Conservation (phyloP, 2,329 filamentous ascomycete genomes). For the Hypomyces rosellus region DNA sequence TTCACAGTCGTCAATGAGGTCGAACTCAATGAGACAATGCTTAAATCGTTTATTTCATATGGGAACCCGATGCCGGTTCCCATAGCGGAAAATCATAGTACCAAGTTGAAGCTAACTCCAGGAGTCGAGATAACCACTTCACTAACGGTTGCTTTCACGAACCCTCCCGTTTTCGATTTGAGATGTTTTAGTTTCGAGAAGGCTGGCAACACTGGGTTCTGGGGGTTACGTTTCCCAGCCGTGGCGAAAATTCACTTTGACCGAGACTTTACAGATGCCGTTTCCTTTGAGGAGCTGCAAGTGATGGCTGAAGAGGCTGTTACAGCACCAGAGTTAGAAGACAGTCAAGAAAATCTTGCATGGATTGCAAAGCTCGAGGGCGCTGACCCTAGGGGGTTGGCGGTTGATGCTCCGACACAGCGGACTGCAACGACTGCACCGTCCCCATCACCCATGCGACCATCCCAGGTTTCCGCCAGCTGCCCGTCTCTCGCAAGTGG, state of each 20-base stretch:
- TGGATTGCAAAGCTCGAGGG: constrained; percentile 58
- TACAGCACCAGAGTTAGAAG: constrained; percentile 41
- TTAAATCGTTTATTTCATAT: constrained; percentile 44
- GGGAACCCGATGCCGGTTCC: constrained; percentile 38
- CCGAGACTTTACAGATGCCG: constrained; percentile 59
- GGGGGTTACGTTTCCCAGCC: constrained; percentile 68
- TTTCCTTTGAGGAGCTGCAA: constrained; percentile 66
- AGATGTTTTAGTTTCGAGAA: constrained; percentile 76
- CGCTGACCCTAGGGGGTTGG: constrained; percentile 40
- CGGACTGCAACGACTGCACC: constrained; percentile 33
- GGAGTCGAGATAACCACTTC: constrained; percentile 35
- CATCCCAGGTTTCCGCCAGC: constrained; percentile 19
- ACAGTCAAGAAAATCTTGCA: constrained; percentile 53
- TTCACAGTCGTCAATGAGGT: constrained; percentile 64
- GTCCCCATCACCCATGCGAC: constrained; percentile 27
- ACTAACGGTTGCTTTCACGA: constrained; percentile 53
- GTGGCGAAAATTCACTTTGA: constrained; percentile 75
- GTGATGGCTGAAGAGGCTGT: constrained; percentile 54
- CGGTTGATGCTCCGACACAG: constrained; percentile 41
- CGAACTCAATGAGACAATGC: constrained; percentile 45
- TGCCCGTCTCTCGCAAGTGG: constrained; percentile 11
- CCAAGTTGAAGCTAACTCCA: constrained; percentile 41
- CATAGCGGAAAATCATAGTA: constrained; percentile 31
- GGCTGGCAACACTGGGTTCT: constrained; percentile 61
- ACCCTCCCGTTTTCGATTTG: constrained; percentile 72